These are phyloP conservation scores for Breviolum minutum DNA, from an alignment of 73 alveolate genomes.

Conservation along the genomic window DNA sequence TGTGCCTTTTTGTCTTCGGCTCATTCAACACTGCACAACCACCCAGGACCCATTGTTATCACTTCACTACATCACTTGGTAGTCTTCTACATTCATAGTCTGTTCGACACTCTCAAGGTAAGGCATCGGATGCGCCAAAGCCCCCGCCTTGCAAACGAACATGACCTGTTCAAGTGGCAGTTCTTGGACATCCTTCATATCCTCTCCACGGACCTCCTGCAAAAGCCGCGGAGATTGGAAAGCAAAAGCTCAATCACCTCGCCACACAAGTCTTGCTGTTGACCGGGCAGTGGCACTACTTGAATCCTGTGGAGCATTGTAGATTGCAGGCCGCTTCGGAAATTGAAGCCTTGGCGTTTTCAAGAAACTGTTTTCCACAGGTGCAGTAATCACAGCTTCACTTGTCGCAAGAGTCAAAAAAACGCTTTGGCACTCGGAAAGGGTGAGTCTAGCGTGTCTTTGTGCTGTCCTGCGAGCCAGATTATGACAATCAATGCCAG, in stretches of 20 bases:
- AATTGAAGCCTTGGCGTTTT: conserved; percentile 63
- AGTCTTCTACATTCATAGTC: no score
- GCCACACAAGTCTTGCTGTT: no score
- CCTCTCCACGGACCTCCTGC: conserved; percentile 54
- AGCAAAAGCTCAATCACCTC: no score
- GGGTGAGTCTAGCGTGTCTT: not conserved
- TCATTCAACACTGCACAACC: no score
- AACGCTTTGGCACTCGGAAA: not conserved
- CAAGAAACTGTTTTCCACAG: not conserved
- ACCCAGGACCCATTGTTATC: no score
- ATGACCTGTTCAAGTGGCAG: conserved; percentile 28
- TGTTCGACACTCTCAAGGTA: no score
- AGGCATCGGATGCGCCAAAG: no score
- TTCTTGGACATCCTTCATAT: conserved; percentile 10
- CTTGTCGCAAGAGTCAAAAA: not conserved
- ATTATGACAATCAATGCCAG: not conserved
- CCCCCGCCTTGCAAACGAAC: conserved; percentile 74
- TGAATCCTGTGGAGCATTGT: conserved; percentile 87
- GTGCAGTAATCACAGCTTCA: no score
- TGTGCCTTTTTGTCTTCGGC: no score
- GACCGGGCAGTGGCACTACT: not conserved
- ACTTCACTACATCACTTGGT: no score
- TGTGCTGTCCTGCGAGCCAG: no score
- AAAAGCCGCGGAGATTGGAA: not conserved
- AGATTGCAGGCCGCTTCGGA: conserved; percentile 92